phyloP scores from a whole-genome alignment of 306 rosid genomes.

The Calophaca sinica region DNA sequence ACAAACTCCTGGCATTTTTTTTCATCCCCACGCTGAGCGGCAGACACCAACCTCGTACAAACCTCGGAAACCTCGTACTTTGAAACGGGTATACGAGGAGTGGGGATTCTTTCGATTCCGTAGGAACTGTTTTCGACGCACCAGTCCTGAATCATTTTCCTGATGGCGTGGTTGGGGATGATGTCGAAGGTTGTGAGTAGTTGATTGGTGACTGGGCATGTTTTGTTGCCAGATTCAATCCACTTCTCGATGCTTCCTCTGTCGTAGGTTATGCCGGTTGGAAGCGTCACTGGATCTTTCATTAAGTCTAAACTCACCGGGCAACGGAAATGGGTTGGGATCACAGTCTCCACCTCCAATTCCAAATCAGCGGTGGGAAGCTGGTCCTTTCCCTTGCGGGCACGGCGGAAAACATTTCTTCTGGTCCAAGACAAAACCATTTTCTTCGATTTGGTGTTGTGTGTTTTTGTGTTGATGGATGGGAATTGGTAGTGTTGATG shows the following conservation, averaged over 20 bases:
- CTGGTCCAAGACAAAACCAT: conserved; percentile 77
- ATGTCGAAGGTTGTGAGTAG: conserved; percentile 54
- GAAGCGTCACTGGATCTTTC: conserved; percentile 81
- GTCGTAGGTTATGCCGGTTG: conserved; percentile 87
- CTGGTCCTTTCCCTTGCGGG: conserved; percentile 40
- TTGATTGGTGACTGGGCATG: conserved; percentile 80
- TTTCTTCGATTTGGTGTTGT: background rate
- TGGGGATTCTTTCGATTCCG: conserved; percentile 82
- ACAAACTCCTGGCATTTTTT: conserved; percentile 61
- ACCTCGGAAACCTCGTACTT: conserved; percentile 50
- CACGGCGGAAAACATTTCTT: conserved; percentile 52
- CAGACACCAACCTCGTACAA: conserved; percentile 45
- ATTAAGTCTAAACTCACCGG: conserved; percentile 81
- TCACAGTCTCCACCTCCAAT: conserved; percentile 50
- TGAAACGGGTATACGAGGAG: conserved; percentile 65
- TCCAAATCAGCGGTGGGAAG: conserved; percentile 43
- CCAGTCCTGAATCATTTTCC: conserved; percentile 88
- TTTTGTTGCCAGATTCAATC: conserved; percentile 65
- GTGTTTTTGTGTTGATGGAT: background rate
- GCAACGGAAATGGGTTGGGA: conserved; percentile 71
- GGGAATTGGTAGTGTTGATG: background rate
- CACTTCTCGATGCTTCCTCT: conserved; percentile 82
- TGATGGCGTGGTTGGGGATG: conserved; percentile 74
- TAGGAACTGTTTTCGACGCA: conserved; percentile 65
- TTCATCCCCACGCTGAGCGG: conserved; percentile 45